Conservation (phyloP, 805 yeast species). For the Nakazawaea laoshanensis region DNA sequence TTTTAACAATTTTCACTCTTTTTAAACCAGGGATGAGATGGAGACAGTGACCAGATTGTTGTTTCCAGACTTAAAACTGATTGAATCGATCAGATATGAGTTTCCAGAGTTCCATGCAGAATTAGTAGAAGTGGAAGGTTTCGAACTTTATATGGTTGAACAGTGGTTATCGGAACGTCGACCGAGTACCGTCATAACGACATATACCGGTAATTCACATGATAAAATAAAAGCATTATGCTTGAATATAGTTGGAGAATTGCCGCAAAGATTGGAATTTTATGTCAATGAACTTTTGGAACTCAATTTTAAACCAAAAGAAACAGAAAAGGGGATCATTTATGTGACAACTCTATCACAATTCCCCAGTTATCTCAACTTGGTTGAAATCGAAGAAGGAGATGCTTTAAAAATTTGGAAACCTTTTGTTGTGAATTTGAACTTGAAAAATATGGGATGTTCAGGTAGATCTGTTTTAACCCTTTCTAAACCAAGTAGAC, state of each 20-base stretch:
- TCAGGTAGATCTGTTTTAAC: slow-evolving; percentile 79
- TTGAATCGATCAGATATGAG: slow-evolving; percentile 34
- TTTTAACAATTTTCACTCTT: too few species aligned
- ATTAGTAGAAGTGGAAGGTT: slow-evolving; percentile 52
- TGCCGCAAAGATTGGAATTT: slow-evolving; percentile 39
- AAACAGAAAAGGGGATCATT: slow-evolving; percentile 48
- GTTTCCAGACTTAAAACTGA: slow-evolving; percentile 53
- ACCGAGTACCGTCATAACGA: slow-evolving; percentile 59
- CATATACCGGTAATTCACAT: slow-evolving; percentile 78
- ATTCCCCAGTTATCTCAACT: slow-evolving; percentile 64
- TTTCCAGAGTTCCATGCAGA: slow-evolving; percentile 30
- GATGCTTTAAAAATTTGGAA: slow-evolving; percentile 41
- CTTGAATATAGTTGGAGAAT: slow-evolving; percentile 43
- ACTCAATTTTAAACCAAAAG: slow-evolving; percentile 59
- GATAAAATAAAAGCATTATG: slow-evolving; percentile 53
- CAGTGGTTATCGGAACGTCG: slow-evolving; percentile 84
- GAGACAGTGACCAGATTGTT: slow-evolving; percentile 17
- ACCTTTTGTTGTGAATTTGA: slow-evolving; percentile 63
- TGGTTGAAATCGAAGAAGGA: slow-evolving; percentile 64
- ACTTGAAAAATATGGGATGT: slow-evolving; percentile 70
- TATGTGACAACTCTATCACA: slow-evolving; percentile 80
- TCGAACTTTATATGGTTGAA: slow-evolving; percentile 86
- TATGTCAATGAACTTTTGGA: slow-evolving; percentile 59
- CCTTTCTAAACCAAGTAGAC: slow-evolving; percentile 62
- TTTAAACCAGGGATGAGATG: not conserved